Base-by-base conservation (phyloP, 306 rosid genomes). In the Trifolium repens region DNA sequence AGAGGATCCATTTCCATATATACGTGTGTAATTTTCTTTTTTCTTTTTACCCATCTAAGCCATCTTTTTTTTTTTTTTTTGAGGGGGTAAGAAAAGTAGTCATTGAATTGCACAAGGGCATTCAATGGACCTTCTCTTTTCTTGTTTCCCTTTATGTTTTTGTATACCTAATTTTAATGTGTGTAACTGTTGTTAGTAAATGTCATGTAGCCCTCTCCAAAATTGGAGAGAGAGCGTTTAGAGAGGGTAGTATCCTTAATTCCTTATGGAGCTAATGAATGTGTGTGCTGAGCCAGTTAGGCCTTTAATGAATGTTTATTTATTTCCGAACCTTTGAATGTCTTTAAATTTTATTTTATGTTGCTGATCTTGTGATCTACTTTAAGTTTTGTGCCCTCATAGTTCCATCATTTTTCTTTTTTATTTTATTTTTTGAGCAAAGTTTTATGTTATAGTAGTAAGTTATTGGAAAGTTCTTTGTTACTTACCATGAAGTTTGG, bases 201-300 rank as follows among this genome's bases (percentile, higher is more conserved):
- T 77, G 76, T 57, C 42, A 79, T 79, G 77, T 75, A 84, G 96
- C 96, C 96, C 86, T 85, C 97, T 91, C 88, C 97, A 86, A 93
- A 91, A 88, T 71, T 59, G 92, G 96, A 91, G 96, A 81, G 96
- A 86, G 98, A 86, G 98, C 90, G 88, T 74, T 59, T 70, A 72
- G 27, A 24, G 27, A 24, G 74, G 67, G 44, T 54, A 26, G 62
- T 67, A 61, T 37, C 68, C 55, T 68, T 58, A 57, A 69, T 78
- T 59, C 54, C 69, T 17, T 65, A 8, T 19, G 47, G 69, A 64
- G 49, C 14, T 35, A 0, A 35, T 68, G 63, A 76, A 55, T 72
- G 75, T 71, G 79, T 76, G 84, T 82, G 52, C 0, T 69, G 82
- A 74, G 54, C 63, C 85, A 57, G 1, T 3, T 76, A 4, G 58